Percentiles rank a stretch among this genome's conserved stretches.
Evolutionary conservation across 306 rosid species (phyloP).

Genomic region (Geum urbanum): DNA sequence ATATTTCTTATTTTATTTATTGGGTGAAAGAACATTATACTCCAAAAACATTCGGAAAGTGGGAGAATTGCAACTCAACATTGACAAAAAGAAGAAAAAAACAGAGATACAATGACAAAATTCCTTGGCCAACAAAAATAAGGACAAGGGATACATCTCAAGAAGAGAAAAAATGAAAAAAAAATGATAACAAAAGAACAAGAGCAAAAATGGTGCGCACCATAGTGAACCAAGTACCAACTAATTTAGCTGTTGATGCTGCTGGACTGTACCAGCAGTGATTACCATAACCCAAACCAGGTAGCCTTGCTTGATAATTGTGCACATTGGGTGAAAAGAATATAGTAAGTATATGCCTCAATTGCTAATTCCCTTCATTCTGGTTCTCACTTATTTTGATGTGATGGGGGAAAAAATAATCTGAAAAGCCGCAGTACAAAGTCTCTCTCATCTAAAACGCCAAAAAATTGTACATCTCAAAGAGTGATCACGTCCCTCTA

Average conservation of each 20-base stretch:
- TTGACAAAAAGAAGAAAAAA: slow-evolving; percentile 6
- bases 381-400: slow-evolving; percentile 39
- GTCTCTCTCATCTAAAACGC: slow-evolving; percentile 25
- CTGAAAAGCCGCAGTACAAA: slow-evolving; percentile 44
- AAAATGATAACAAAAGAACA: slow-evolving; percentile 6
- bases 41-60: not conserved
- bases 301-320: slow-evolving; percentile 3
- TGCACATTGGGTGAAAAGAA: slow-evolving; percentile 12
- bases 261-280: slow-evolving; percentile 7
- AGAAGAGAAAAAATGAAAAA: not conserved
- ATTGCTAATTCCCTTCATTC: slow-evolving; percentile 21
- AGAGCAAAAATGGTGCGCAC: slow-evolving; percentile 15
- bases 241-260: not conserved
- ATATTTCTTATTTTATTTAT: not conserved
- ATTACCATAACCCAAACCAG: slow-evolving; percentile 8
- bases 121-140: slow-evolving; percentile 65
- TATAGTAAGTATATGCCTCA: slow-evolving; percentile 2
- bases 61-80: not conserved
- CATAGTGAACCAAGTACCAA: slow-evolving; percentile 21
- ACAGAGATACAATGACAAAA: slow-evolving; percentile 35
- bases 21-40: not conserved
- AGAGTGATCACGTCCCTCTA: slow-evolving; percentile 25
- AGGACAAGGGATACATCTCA: slow-evolving; percentile 56
- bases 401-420: slow-evolving; percentile 21
- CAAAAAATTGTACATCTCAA: slow-evolving; percentile 50